Base-by-base conservation (phyloP, 352 stramenopile genomes). In the Phytophthora meadii region DNA sequence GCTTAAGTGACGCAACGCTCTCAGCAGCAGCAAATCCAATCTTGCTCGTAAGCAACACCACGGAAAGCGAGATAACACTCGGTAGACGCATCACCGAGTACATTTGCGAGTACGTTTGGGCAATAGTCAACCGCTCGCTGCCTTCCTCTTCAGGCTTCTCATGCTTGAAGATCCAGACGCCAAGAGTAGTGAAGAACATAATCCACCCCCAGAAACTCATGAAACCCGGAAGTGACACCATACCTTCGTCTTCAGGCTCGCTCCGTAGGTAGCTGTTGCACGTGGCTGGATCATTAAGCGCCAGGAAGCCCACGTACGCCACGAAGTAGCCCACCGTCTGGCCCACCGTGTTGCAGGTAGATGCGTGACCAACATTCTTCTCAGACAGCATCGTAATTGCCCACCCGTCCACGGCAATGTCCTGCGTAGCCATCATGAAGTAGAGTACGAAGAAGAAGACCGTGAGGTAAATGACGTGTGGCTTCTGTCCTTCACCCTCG, bases 371-470 rank as follows among this genome's bases (percentile, higher is more conserved):
- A 30, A 98, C 86, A 82, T 99, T 99, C 67, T 98, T 95, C 37
- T 89, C 84, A 37, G 87, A 98, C 34, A 99, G 87, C 98, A 99
- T 99, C 0, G 98, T 99, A 34, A 99, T 86, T n/a, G 98, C 98
- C 98, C 98, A 99, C 15, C 98, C 98, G 72, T 99, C 98, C 7
- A 99, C 97, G 8, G 98, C 98, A 68, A 99, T 99, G 74, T 99
- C 98, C 77, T 99, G 98, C 40, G 98, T 99, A 3, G 98, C 98
- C 94, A 99, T 99, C 61, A 99, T 94, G 69, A 99, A 98, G 80
- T 99, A 99, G 22, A 99, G 79, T 48, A 96, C 80, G 72, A 99
- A 98, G 87, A 99, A 99, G 72, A 98, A 98, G 24, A 71, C 63
- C 15, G 97, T 99, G 45, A 99, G 87, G 68, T 91, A 90, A 34